phyloP scores from a whole-genome alignment of 2,329 filamentous ascomycete genomes.

The Allantophomopsis cytisporea region DNA sequence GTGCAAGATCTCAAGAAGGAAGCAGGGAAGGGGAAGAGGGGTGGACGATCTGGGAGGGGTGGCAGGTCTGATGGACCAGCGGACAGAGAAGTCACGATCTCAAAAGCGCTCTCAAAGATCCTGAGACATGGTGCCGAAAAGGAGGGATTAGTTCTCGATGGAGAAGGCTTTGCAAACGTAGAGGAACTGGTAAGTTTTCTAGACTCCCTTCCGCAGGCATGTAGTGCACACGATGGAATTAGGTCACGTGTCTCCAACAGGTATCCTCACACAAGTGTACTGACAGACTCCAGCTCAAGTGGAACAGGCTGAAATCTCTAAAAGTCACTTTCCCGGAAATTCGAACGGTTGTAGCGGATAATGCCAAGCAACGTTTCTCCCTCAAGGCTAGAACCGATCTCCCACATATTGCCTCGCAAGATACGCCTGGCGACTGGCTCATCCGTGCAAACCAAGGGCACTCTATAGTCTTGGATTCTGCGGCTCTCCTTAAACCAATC shows the following conservation, averaged over 20 bases:
- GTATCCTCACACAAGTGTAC: neutral
- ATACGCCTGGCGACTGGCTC: conserved; percentile 53
- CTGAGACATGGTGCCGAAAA: conserved; percentile 23
- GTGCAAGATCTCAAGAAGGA: neutral
- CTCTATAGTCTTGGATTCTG: conserved; percentile 62
- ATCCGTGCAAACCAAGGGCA: conserved; percentile 97
- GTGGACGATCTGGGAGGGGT: conserved; percentile 2
- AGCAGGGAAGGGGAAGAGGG: neutral
- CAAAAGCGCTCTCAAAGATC: conserved; percentile 19
- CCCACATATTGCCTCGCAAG: conserved; percentile 13
- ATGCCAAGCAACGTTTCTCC: conserved; percentile 85
- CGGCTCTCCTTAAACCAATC: conserved; percentile 56
- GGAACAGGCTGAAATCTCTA: conserved; percentile 43
- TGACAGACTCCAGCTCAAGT: conserved; percentile 13
- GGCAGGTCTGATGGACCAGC: conserved; percentile 3
- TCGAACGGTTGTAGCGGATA: conserved; percentile 51
- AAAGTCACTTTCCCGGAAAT: conserved; percentile 68
- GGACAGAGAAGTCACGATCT: conserved; percentile 15
- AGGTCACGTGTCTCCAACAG: too few relatives aligned
- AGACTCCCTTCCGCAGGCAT: conserved; percentile 4
- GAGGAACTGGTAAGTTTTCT: conserved; percentile 39
- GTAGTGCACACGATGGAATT: too few relatives aligned
- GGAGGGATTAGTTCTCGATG: conserved; percentile 42
- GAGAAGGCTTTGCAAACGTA: conserved; percentile 43
- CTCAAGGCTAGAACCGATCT: conserved; percentile 42